Evolutionary conservation across 768 basidiomycete species (phyloP).

Genomic region (Naematelia aurantialba): DNA sequence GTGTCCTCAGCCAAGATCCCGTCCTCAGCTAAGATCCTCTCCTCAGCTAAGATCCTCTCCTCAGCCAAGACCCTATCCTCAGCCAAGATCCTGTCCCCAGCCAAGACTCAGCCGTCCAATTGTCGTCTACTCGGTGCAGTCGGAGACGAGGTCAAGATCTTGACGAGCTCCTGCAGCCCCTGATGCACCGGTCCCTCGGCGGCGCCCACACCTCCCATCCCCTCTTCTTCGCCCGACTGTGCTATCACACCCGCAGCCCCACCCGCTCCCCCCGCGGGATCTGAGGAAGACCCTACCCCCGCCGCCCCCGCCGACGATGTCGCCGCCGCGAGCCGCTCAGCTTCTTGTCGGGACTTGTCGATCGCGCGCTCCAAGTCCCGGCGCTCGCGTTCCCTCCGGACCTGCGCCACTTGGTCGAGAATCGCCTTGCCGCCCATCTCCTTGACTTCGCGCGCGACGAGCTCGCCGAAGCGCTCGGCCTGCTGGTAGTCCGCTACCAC

Average conservation of each 20-base stretch:
- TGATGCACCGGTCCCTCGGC: neutral
- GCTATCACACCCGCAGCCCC: too few species aligned
- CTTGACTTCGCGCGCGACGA: slow-evolving; percentile 64
- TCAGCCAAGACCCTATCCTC: too few species aligned
- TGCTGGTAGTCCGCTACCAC: slow-evolving; percentile 58
- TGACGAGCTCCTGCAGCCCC: neutral
- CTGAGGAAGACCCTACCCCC: too few species aligned
- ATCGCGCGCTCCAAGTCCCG: slow-evolving; percentile 51
- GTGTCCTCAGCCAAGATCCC: too few species aligned
- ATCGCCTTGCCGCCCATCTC: slow-evolving; percentile 71
- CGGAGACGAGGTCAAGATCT: neutral
- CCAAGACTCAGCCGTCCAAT: too few species aligned
- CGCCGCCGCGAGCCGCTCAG: neutral
- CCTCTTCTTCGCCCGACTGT: too few species aligned
- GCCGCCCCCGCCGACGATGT: too few species aligned
- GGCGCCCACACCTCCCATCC: neutral
- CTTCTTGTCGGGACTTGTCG: slow-evolving; percentile 10
- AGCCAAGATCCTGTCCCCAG: too few species aligned
- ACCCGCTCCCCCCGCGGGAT: too few species aligned
- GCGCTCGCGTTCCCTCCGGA: slow-evolving; percentile 57
- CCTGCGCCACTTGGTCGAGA: slow-evolving; percentile 73
- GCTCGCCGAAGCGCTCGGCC: slow-evolving; percentile 66
- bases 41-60: too few species aligned
- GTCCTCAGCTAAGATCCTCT: too few species aligned
- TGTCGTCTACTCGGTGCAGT: neutral